A percentile compares a stretch with the other conserved stretches of the same genome.
Evolutionary conservation across 2,329 filamentous ascomycete genomes (phyloP).

Genomic region (Paecilomyces niveus): DNA sequence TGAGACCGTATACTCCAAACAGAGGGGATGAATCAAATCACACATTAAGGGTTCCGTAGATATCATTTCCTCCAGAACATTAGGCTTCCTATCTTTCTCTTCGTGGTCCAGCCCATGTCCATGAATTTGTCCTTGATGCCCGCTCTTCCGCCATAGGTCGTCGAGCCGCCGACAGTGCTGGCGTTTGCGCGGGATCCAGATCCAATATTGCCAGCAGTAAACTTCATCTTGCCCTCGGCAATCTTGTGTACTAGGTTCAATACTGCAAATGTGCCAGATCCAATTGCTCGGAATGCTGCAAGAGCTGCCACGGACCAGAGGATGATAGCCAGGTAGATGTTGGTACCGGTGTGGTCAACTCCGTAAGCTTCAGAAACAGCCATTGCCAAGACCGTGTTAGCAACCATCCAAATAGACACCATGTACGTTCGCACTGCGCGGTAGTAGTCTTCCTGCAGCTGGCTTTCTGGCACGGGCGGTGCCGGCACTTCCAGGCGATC

Average conservation of each 20-base stretch:
- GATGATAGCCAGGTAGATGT: constrained; percentile 88
- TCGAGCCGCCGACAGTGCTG: constrained; percentile 7
- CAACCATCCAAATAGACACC: constrained; percentile 89
- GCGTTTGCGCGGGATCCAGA: constrained; percentile 5
- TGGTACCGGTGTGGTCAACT: constrained; percentile 62
- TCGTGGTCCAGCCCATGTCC: constrained; percentile 27
- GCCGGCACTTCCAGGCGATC: constrained; percentile 78
- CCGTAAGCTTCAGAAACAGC: constrained; percentile 80
- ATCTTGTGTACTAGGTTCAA: constrained; percentile 78
- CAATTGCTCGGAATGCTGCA: constrained; percentile 81
- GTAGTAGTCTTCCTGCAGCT: constrained; percentile 98
- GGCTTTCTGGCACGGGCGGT: constrained; percentile 58
- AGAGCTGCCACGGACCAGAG: constrained; percentile 84
- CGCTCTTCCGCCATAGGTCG: constrained; percentile 23
- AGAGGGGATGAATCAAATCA: background rate
- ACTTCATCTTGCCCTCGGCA: constrained; percentile 75
- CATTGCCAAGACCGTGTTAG: constrained; percentile 91
- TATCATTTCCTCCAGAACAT: constrained; percentile 35
- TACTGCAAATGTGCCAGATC: constrained; percentile 71
- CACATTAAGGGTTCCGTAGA: constrained; percentile 4
- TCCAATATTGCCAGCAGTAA: constrained; percentile 29
- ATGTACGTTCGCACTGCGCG: constrained; percentile 95
- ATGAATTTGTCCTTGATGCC: constrained; percentile 28
- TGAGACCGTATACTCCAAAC: background rate
- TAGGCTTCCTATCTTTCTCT: constrained; percentile 24